Evolutionary conservation across 306 rosid genomes (phyloP).

Genomic region (Trifolium pratense): DNA sequence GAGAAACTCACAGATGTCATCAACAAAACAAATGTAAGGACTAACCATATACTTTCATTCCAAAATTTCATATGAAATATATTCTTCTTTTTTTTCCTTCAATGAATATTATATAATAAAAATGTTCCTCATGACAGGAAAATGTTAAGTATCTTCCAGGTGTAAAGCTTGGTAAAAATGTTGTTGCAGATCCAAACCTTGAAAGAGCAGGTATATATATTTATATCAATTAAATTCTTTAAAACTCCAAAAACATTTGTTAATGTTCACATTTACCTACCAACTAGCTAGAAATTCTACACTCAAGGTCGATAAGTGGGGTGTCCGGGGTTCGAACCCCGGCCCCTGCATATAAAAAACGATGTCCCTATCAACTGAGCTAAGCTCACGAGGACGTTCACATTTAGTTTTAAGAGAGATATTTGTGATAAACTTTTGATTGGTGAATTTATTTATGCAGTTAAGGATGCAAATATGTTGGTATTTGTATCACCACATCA

Average conservation of each 20-base stretch:
- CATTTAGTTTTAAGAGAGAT: too few relatives aligned
- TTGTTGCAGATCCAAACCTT: constrained; percentile 85
- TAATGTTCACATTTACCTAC: neutral
- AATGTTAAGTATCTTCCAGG: constrained; percentile 92
- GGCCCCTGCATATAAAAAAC: too few relatives aligned
- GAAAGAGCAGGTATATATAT: constrained; percentile 64
- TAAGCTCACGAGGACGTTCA: too few relatives aligned
- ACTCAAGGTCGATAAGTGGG: too few relatives aligned
- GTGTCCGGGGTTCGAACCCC: too few relatives aligned
- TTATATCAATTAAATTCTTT: too few relatives aligned
- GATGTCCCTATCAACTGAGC: too few relatives aligned
- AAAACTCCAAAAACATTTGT: neutral
- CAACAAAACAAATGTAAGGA: constrained; percentile 73
- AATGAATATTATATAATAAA: constrained; percentile 6
- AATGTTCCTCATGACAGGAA: constrained; percentile 57
- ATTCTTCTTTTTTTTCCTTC: neutral
- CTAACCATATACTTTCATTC: constrained; percentile 27
- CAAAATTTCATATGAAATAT: constrained; percentile 1
- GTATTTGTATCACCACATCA: constrained; percentile 96
- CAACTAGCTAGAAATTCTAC: too few relatives aligned
- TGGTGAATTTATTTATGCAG: constrained; percentile 51
- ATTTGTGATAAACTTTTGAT: constrained; percentile 2
- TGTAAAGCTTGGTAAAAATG: constrained; percentile 84
- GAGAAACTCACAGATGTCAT: constrained; percentile 83
- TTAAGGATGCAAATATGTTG: constrained; percentile 81